A percentile compares a stretch with the other conserved stretches of the same genome.
Conservation (phyloP, 768 basidiomycete genomes). For the Lanmaoa rubissima region DNA sequence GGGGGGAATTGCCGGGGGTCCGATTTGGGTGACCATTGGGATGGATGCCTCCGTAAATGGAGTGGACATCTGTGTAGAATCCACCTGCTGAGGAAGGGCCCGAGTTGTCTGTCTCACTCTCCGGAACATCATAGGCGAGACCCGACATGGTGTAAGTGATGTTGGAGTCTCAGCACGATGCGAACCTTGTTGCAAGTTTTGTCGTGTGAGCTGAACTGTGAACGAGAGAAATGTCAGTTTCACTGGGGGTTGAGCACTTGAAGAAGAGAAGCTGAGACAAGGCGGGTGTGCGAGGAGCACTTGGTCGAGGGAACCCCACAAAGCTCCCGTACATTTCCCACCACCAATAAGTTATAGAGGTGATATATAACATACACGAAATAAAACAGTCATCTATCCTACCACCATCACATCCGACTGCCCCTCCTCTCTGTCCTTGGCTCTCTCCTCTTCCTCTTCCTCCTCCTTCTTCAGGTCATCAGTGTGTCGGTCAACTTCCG, state of each 20-base stretch:
- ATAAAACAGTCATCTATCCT: constrained; percentile 9
- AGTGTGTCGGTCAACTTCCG: constrained; percentile 2
- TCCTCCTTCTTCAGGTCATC: constrained; percentile 7
- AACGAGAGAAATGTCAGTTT: background rate
- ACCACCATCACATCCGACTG: constrained; percentile 16
- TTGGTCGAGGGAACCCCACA: background rate
- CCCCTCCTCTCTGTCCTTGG: constrained; percentile 1
- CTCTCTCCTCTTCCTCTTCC: constrained; percentile 1
- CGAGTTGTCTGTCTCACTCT: constrained; percentile 8
- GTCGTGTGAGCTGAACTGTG: background rate
- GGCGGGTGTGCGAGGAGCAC: background rate
- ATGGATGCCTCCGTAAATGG: background rate
- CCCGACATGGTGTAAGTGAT: constrained; percentile 25
- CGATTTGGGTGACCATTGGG: constrained; percentile 7
- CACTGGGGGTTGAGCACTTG: background rate
- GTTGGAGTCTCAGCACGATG: background rate
- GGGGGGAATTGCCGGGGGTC: background rate
- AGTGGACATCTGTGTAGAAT: constrained; percentile 2
- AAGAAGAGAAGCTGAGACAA: background rate
- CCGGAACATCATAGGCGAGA: constrained; percentile 30
- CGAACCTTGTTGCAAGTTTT: background rate
- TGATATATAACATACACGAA: background rate
- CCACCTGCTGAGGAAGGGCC: constrained; percentile 7
- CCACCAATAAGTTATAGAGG: background rate
- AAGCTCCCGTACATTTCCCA: constrained; percentile 12